Evolutionary conservation across 768 basidiomycete genomes (phyloP), one percentile per base, ranked within the genome.

Genomic region (Hypholoma fasciculare): DNA sequence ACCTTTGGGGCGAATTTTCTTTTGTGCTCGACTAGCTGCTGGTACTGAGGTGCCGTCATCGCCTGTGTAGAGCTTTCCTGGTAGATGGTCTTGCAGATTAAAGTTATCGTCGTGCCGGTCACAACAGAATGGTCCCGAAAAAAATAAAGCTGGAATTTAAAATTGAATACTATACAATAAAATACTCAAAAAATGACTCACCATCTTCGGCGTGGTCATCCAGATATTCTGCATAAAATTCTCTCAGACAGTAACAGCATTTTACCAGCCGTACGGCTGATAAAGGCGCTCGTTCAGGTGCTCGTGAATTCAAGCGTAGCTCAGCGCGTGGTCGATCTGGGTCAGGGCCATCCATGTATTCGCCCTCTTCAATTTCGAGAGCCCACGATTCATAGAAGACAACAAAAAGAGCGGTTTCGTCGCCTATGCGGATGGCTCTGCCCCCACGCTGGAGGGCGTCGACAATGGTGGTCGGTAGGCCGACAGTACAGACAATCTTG

Each of bases 391-490:
- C 59, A 42, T 58, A 57, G 52, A 66, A 66, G 6, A 66, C 39
- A 12, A 64, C 51, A 50, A 61, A 66, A 4, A 64, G 48, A 1
- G 62, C 63, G 3, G 20, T 4, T 9, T 56, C 51, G 13, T 59
- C 30, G 9, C 47, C 48, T 1, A 34, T 38, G 8, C 57, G 57
- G n/a, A 63, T 58, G 8, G 63, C 61, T 3, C 59, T 61, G 7
- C 65, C 65, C 8, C 49, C 65, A 11, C 64, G 54, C 46, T 67
- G 66, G 16, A 67, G 59, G 0, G 56, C 56, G 20, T 64, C 61
- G 2, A 64, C 58, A 13, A 62, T 46, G 7, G 56, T 52, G 1
- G 44, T 5, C 6, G 66, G 64, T 11, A 67, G 38, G 7, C 64
- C 64, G 12, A 54, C 62, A 6, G 50, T 61, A 37, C 66, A 65